Percentiles rank a stretch among this genome's conserved stretches.
These are phyloP conservation scores for Russula sp. DNA, from an alignment of 768 basidiomycete genomes.

Conservation along the genomic window DNA sequence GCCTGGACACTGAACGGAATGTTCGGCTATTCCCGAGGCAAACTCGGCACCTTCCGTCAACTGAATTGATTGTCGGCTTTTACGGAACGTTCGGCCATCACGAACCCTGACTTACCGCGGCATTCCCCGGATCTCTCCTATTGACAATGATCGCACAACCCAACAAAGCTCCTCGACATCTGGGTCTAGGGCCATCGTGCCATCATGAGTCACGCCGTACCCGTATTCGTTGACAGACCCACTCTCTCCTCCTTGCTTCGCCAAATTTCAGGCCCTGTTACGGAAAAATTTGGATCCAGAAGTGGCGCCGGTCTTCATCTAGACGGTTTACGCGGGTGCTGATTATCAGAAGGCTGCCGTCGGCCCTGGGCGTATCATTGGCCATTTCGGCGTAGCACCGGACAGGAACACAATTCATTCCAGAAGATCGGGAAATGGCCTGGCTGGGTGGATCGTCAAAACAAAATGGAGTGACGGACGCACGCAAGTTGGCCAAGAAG, in stretches of 20 bases:
- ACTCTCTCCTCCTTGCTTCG: neutral
- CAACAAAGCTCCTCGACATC: neutral
- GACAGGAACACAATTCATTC: constrained; percentile 1
- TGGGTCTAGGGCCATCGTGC: neutral
- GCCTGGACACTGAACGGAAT: neutral
- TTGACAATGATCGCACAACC: neutral
- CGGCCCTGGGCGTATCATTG: neutral
- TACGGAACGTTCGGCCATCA: constrained; percentile 20
- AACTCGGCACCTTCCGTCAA: neutral
- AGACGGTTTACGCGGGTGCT: neutral
- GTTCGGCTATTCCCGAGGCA: constrained; percentile 8
- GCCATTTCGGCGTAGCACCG: neutral
- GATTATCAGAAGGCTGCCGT: constrained; percentile 5
- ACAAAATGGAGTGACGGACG: neutral
- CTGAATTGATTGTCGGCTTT: constrained; percentile 16
- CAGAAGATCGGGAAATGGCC: neutral
- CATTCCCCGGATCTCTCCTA: constrained; percentile 1
- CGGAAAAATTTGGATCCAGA: neutral
- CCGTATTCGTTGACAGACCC: neutral
- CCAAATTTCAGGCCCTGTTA: neutral
- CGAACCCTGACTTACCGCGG: constrained; percentile 11
- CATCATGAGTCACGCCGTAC: neutral
- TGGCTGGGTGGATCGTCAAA: neutral
- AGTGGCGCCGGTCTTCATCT: neutral
- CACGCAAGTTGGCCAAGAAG: neutral